A percentile compares a stretch with the other conserved stretches of the same genome.
Evolutionary conservation across 441 rosid species (phyloP).

Genomic region (Populus hybrid): DNA sequence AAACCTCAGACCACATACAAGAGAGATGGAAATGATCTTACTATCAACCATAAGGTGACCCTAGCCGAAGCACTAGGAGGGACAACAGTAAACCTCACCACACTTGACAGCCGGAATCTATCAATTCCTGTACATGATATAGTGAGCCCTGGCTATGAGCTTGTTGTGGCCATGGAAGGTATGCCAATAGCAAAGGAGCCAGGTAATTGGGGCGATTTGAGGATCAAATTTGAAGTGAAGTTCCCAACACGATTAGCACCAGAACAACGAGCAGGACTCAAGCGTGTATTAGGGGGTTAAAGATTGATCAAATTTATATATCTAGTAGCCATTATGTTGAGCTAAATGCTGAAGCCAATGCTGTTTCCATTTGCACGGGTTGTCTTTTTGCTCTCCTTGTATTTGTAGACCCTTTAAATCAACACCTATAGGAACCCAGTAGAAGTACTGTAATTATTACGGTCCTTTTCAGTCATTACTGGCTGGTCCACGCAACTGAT

Average conservation of each 20-base stretch:
- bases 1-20: constrained; percentile 62
- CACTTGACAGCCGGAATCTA: constrained; percentile 66
- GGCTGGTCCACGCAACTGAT: background rate
- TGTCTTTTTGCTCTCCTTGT: background rate
- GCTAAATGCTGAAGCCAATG: constrained; percentile 7
- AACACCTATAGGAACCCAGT: background rate
- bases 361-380: background rate
- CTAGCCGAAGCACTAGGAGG: constrained; percentile 91
- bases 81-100: constrained; percentile 46
- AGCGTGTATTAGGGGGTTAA: constrained; percentile 58
- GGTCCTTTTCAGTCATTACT: background rate
- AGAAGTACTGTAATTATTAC: background rate
- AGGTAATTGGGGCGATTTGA: constrained; percentile 66
- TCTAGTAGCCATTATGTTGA: background rate
- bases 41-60: constrained; percentile 48
- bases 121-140: constrained; percentile 62
- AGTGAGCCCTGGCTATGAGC: constrained; percentile 79
- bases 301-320: background rate
- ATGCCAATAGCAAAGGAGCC: constrained; percentile 90
- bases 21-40: constrained; percentile 82
- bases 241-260: constrained; percentile 65
- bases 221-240: constrained; percentile 74
- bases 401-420: background rate
- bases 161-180: constrained; percentile 71
- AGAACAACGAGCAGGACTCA: constrained; percentile 69